Conservation (phyloP, 2,329 filamentous ascomycete genomes). For the Parastagonospora avenae region DNA sequence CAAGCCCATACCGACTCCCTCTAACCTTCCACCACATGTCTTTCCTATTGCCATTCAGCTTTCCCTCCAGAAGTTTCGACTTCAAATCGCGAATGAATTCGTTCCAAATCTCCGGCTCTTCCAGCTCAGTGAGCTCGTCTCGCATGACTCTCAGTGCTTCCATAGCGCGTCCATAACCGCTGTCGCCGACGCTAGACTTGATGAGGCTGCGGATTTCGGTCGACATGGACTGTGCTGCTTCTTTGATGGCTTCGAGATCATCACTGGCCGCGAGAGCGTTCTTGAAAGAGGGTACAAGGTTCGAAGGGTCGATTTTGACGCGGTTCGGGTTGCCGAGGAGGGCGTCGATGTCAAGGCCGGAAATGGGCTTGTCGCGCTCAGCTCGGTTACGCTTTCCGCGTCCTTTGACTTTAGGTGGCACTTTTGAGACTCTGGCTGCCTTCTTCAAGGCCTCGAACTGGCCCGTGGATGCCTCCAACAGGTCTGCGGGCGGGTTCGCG, state of each 20-base stretch:
- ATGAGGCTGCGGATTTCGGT: slow-evolving; percentile 72
- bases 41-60: slow-evolving; percentile 75
- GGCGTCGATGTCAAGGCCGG: slow-evolving; percentile 83
- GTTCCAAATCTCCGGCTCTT: slow-evolving; percentile 80
- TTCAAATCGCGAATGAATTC: slow-evolving; percentile 74
- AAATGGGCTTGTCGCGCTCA: slow-evolving; percentile 79
- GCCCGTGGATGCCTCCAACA: slow-evolving; percentile 64
- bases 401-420: slow-evolving; percentile 79
- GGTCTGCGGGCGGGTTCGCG: slow-evolving; percentile 70
- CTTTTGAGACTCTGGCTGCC: slow-evolving; percentile 78
- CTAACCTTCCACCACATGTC: slow-evolving; percentile 83
- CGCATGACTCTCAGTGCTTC: slow-evolving; percentile 81
- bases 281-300: slow-evolving; percentile 90
- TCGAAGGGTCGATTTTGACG: slow-evolving; percentile 66
- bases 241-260: slow-evolving; percentile 65
- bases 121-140: slow-evolving; percentile 74
- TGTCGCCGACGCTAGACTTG: slow-evolving; percentile 73
- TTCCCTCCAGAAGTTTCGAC: slow-evolving; percentile 68
- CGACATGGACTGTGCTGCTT: slow-evolving; percentile 76
- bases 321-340: slow-evolving; percentile 69
- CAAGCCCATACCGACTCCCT: slow-evolving; percentile 70
- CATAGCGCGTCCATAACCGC: slow-evolving; percentile 72
- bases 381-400: slow-evolving; percentile 64
- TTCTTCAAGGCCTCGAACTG: slow-evolving; percentile 68
- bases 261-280: slow-evolving; percentile 69